Evolutionary conservation across 345 rosid species (phyloP), one percentile per base, ranked within the genome.

Genomic region (Rhizophora mangle): DNA sequence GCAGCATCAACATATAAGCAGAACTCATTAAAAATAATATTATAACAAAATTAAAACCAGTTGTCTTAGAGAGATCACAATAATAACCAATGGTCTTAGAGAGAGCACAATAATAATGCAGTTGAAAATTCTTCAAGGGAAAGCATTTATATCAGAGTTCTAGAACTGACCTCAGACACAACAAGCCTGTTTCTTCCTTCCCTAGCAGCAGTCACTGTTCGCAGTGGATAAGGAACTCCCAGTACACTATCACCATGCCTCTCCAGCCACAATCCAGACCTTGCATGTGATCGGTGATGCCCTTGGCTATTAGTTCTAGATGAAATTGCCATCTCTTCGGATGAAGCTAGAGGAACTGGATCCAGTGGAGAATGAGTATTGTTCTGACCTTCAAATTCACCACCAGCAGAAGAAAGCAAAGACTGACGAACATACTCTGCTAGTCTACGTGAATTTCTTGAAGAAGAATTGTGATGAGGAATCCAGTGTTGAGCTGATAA

Each of bases 341-440:
- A 47, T 43, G 86, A 61, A 64, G 79, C 71, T 62, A 80, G 73
- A 63, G 82, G 80, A 49, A 71, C 81, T 20, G 87, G 70, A 64
- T 70, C 81, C 66, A 66, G 61, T 13, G 80, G 46, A 52, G 78
- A 47, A 71, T 76, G 79, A 64, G 63, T 76, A 62, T 74, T 79
- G 80, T 83, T 80, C 55, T 82, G 87, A 53, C 80, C 85, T 58
- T 77, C 85, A 64, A 86, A 63, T 47, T 83, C 94, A 43, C 82
- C 58, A 64, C 65, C 78, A 72, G 72, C 65, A 34, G 91, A 78
- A 77, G 93, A 67, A 74, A 87, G 69, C 70, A 91, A 78, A 3
- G 98, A 91, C 54, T 91, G 85, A 57, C 87, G 91, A 37, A 86
- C 84, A 74, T 82, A 79, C 72, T 88, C 98, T 15, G 94, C 80